phyloP scores from a whole-genome alignment of 495 filamentous ascomycete genomes.

The Aspergillus coremiiformis region DNA sequence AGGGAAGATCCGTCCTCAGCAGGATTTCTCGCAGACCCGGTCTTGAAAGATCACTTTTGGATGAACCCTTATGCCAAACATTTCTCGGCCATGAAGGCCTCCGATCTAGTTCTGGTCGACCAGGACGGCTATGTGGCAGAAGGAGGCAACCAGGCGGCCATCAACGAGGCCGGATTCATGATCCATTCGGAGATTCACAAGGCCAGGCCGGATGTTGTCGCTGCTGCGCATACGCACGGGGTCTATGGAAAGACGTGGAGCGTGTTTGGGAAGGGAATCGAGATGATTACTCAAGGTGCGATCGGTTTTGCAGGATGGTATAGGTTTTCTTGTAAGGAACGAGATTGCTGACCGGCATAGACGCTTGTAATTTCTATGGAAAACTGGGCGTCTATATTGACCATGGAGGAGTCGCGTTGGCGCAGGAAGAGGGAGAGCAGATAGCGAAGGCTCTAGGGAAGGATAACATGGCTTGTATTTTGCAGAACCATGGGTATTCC shows the following conservation, averaged over 20 bases:
- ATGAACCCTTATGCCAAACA: constrained; percentile 58
- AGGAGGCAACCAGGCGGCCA: constrained; percentile 42
- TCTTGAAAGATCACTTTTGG: constrained; percentile 56
- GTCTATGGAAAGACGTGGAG: constrained; percentile 43
- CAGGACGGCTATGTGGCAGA: constrained; percentile 42
- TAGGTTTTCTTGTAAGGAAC: neutral
- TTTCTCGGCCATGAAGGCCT: constrained; percentile 46
- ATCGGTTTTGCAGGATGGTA: neutral
- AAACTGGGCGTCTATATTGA: constrained; percentile 46
- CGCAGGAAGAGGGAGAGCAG: constrained; percentile 51
- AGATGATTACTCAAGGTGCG: constrained; percentile 45
- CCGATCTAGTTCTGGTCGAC: constrained; percentile 46
- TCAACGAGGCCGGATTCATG: constrained; percentile 63
- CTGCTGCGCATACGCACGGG: constrained; percentile 44
- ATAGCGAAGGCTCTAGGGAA: constrained; percentile 54
- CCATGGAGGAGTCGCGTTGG: constrained; percentile 52
- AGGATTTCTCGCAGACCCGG: constrained; percentile 16
- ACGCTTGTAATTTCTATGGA: constrained; percentile 52
- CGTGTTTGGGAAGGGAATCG: constrained; percentile 39
- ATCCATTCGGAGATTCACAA: constrained; percentile 54
- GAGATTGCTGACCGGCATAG: constrained; percentile 18
- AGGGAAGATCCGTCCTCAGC: too few relatives aligned
- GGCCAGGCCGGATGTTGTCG: constrained; percentile 43
- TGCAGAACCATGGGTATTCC: constrained; percentile 58
- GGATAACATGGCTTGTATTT: constrained; percentile 54